Percentiles rank a stretch among this genome's conserved stretches.
Evolutionary conservation across 2,329 filamentous ascomycete species (phyloP).

Genomic region (Colletotrichum tabaci): DNA sequence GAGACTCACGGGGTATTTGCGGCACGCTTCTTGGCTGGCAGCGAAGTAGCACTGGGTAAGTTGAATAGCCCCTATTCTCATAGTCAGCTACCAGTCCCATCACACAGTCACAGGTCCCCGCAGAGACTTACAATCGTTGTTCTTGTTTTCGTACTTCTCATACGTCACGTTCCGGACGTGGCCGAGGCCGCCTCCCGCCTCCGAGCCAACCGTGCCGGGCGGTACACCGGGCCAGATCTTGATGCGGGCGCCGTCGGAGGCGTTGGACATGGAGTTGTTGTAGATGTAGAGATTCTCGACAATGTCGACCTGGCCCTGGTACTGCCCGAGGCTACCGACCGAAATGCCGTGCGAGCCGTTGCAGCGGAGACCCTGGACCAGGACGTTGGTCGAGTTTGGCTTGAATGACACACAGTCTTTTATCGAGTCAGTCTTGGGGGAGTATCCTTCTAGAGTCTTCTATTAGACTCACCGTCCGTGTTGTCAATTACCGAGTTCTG

Average conservation of each 20-base stretch:
- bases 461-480: conserved; percentile 62
- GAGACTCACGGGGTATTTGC: conserved; percentile 10
- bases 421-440: too few species aligned
- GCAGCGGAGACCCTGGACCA: conserved; percentile 77
- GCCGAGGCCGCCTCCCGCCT: conserved; percentile 74
- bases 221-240: conserved; percentile 77
- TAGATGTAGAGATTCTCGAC: conserved; percentile 78
- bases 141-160: conserved; percentile 70
- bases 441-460: too few species aligned
- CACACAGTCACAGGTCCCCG: too few species aligned
- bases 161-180: conserved; percentile 77
- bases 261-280: conserved; percentile 72
- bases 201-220: conserved; percentile 54
- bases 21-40: background rate
- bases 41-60: conserved; percentile 12
- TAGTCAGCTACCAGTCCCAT: background rate
- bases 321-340: conserved; percentile 80
- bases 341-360: conserved; percentile 81
- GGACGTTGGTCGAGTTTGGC: conserved; percentile 77
- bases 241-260: conserved; percentile 77
- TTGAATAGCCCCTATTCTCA: conserved; percentile 1
- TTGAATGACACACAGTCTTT: conserved; percentile 79
- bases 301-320: conserved; percentile 74
- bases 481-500: conserved; percentile 76
- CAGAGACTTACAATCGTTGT: conserved; percentile 45